Evolutionary conservation across 1,284 basidiomycete genomes (phyloP), one percentile per base, ranked within the genome.

Genomic region (Taiwanofungus camphoratus): DNA sequence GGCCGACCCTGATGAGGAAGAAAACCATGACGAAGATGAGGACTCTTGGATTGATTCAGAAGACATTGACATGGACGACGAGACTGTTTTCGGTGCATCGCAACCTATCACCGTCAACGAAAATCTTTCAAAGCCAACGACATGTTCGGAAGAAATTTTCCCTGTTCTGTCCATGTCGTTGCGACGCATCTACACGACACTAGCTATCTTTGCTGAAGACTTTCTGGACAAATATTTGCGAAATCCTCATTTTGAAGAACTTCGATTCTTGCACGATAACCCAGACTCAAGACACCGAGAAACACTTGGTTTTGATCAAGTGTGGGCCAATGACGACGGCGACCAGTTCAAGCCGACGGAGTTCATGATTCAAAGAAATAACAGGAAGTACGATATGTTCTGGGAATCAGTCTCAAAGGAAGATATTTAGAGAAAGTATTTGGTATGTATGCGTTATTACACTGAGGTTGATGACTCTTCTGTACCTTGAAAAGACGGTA

Each of bases 241-340:
- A 22, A 27, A 18, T 5, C 20, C 33, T 11, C 16, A 12, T 26
- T 23, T 45, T n/a, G 29, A 26, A 4, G 32, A 45, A 24, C 24
- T 45, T 5, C 38, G 38, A 5, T 41, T 45, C 33, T 27, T 45
- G 18, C 33, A 45, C 24, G 31, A 45, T 15, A 20, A 45, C 15
- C 23, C 24, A 0, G 22, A 41, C 11, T 20, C 21, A 9, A 32
- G 38, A 6, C 16, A 36, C 18, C 31, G 38, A 12, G 38, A 40
- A 21, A 34, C 43, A 8, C 5, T 45, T 27, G 43, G 32, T 7
- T 45, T 45, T 27, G 23, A 22, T 16, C 31, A 5, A 21, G 13
- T 5, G 3, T 7, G n/a, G 13, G 13, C 7, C 1, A 22, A 16
- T n/a, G 3, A n/a, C 3, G 19, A 30, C 4, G n/a, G 37, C 15